phyloP scores from a whole-genome alignment of 2,329 filamentous ascomycete species.

The Onygenales sp. region DNA sequence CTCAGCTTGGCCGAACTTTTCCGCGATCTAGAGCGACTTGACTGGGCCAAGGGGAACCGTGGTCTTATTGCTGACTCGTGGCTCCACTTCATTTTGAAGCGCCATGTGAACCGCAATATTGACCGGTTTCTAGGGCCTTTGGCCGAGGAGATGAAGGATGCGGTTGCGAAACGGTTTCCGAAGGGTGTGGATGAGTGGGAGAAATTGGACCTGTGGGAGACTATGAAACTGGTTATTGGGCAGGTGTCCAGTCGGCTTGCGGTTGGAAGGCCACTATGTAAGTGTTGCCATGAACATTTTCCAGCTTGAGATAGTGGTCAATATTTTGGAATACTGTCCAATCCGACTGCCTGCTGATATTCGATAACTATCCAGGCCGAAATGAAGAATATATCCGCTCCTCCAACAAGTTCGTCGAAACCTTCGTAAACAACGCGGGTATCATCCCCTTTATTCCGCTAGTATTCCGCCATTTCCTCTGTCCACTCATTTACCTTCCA shows the following conservation, averaged over 20 bases:
- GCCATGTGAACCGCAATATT: neutral
- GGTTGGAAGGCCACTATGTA: conserved; percentile 22
- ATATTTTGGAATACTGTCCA: too few species aligned
- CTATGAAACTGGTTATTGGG: conserved; percentile 17
- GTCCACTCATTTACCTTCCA: conserved; percentile 16
- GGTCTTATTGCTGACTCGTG: neutral
- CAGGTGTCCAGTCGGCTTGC: conserved; percentile 20
- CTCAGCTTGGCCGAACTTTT: neutral
- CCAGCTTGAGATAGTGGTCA: too few species aligned
- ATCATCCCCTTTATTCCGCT: conserved; percentile 21
- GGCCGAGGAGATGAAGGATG: neutral
- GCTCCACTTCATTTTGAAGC: neutral
- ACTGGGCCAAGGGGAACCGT: neutral
- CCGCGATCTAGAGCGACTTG: neutral
- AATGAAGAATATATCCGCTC: conserved; percentile 27
- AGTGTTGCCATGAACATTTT: conserved; percentile 1
- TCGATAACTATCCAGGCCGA: conserved; percentile 1
- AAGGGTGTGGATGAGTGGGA: conserved; percentile 15
- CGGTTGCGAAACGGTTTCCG: conserved; percentile 1
- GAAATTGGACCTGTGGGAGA: conserved; percentile 15
- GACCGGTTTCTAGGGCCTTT: neutral
- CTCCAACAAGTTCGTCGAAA: conserved; percentile 21
- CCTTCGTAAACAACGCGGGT: conserved; percentile 25
- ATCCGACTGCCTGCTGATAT: neutral
- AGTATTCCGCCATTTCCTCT: conserved; percentile 24